Conservation (phyloP, 345 rosid species). For the Camelina hispida region DNA sequence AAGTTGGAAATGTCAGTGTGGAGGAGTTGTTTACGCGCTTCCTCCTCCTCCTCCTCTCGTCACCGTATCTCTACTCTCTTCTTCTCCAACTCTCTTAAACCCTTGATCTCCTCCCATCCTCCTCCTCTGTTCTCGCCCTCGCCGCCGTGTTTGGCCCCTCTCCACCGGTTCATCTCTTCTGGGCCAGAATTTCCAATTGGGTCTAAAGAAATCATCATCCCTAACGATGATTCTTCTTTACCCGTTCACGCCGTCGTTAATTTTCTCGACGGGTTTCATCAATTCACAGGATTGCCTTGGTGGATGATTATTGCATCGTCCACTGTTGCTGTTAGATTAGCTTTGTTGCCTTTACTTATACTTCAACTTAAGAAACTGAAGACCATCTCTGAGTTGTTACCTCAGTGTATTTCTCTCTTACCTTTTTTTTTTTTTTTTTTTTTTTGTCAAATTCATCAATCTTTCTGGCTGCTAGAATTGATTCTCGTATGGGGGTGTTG, state of each 20-base stretch:
- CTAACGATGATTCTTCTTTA: conserved; percentile 51
- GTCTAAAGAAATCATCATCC: conserved; percentile 35
- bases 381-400: conserved; percentile 60
- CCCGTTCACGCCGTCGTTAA: conserved; percentile 62
- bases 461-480: too few species aligned
- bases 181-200: conserved; percentile 18
- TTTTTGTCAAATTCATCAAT: too few species aligned
- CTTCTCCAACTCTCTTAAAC: neutral
- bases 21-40: conserved; percentile 37
- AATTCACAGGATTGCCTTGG: conserved; percentile 86
- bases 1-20: conserved; percentile 18
- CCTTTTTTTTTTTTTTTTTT: too few species aligned
- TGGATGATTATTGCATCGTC: conserved; percentile 85
- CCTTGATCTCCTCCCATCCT: neutral
- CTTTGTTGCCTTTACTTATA: conserved; percentile 66
- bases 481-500: conserved; percentile 6
- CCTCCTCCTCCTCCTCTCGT: conserved; percentile 30
- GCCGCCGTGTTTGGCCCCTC: conserved; percentile 1
- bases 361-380: conserved; percentile 71
- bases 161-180: conserved; percentile 25
- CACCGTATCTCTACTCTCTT: conserved; percentile 37
- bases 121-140: conserved; percentile 21
- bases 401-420: conserved; percentile 52
- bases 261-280: conserved; percentile 65
- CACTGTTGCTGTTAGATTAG: conserved; percentile 67